phyloP scores from a whole-genome alignment of 2,329 filamentous ascomycete species.

The Aaosphaeria pasadenensis region DNA sequence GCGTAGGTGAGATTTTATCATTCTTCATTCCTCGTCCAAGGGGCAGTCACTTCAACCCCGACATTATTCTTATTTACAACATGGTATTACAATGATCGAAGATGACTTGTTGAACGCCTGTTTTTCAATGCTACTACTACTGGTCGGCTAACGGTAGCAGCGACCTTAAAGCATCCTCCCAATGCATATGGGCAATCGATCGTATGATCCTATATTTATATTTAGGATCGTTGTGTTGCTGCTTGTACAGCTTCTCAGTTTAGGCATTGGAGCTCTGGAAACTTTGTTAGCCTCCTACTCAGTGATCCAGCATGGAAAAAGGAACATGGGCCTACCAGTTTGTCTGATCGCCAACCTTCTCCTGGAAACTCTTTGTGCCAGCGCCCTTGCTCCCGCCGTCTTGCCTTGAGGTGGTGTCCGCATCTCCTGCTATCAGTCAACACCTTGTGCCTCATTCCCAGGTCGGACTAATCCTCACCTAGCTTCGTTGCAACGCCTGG shows the following conservation, averaged over 20 bases:
- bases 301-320: neutral
- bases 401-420: conserved; percentile 19
- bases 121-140: too few species aligned
- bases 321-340: neutral
- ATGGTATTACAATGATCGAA: neutral
- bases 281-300: neutral
- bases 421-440: conserved; percentile 12
- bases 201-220: conserved; percentile 23
- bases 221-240: conserved; percentile 29
- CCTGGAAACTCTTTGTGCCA: conserved; percentile 24
- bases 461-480: conserved; percentile 16
- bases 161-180: too few species aligned
- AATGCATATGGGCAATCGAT: too few species aligned
- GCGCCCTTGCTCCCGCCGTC: conserved; percentile 22
- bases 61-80: neutral
- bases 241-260: conserved; percentile 31
- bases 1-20: neutral
- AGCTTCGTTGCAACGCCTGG: conserved; percentile 24
- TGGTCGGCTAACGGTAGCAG: too few species aligned
- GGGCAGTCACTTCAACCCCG: neutral
- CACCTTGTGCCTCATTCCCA: neutral
- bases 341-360: conserved; percentile 21
- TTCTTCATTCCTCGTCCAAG: too few species aligned
- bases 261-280: conserved; percentile 11
- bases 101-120: neutral